Evolutionary conservation across 371 early-diverging fungal genomes (phyloP).

Genomic region (Haplosporangium sp.): DNA sequence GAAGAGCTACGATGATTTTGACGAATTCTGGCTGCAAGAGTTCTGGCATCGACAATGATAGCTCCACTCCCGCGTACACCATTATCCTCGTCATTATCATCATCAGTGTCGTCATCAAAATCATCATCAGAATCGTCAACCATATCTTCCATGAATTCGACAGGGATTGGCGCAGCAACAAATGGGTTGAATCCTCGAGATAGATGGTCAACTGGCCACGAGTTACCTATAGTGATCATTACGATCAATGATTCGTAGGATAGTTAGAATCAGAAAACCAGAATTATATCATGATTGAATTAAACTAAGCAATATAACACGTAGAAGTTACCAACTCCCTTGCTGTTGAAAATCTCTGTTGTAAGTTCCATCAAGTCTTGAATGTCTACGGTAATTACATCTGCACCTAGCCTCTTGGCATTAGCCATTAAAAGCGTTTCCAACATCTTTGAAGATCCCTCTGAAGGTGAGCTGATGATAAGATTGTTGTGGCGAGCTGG

Average conservation of each 20-base stretch:
- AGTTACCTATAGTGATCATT: slow-evolving; percentile 21
- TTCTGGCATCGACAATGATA: slow-evolving; percentile 24
- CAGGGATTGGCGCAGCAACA: slow-evolving; percentile 28
- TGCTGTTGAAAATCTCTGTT: slow-evolving; percentile 54
- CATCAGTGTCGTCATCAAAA: slow-evolving; percentile 37
- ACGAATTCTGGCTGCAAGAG: slow-evolving; percentile 10
- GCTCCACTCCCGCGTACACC: slow-evolving; percentile 5
- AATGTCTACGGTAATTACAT: slow-evolving; percentile 58
- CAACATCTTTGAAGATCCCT: slow-evolving; percentile 50
- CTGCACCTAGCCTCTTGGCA: slow-evolving; percentile 53
- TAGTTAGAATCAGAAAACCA: background rate
- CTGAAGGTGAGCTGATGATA: slow-evolving; percentile 36
- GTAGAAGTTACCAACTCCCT: slow-evolving; percentile 28
- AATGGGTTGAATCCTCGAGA: slow-evolving; percentile 50
- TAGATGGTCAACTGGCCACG: slow-evolving; percentile 48
- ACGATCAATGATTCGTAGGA: background rate
- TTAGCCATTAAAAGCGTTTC: slow-evolving; percentile 54
- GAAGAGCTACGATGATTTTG: background rate
- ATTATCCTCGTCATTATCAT: slow-evolving; percentile 25
- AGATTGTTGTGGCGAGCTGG: slow-evolving; percentile 50
- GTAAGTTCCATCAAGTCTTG: slow-evolving; percentile 64
- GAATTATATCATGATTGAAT: background rate
- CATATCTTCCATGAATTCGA: slow-evolving; percentile 21
- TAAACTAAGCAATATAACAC: background rate
- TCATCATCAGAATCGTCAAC: slow-evolving; percentile 29